Percentiles rank a stretch among this genome's conserved stretches.
Evolutionary conservation across 768 basidiomycete genomes (phyloP).

Genomic region (Gautieria morchelliformis): DNA sequence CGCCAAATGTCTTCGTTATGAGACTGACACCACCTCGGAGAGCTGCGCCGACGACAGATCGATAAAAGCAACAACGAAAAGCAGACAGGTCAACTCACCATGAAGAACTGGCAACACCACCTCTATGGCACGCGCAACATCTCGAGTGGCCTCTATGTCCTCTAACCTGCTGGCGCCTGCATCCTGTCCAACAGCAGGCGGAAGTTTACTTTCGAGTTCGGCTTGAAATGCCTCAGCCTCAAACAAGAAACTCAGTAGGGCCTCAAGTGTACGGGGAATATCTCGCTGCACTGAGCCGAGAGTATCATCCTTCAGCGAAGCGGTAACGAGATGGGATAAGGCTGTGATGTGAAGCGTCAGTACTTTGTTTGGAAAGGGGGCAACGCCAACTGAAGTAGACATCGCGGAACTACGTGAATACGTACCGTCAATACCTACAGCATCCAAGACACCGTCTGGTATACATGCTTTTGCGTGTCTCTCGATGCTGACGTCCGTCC

Average conservation of each 20-base stretch:
- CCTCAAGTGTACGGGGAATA: conserved; percentile 73
- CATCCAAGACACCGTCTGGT: conserved; percentile 54
- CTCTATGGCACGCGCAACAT: conserved; percentile 48
- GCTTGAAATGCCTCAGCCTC: conserved; percentile 57
- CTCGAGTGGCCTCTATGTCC: conserved; percentile 15
- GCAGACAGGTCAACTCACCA: conserved; percentile 36
- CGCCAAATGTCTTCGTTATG: conserved; percentile 65
- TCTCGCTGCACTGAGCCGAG: conserved; percentile 82
- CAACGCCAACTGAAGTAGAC: neutral
- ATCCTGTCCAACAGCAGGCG: conserved; percentile 21
- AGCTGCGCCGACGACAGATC: conserved; percentile 28
- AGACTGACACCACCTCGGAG: conserved; percentile 57
- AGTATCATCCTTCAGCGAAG: conserved; percentile 69
- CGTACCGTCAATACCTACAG: conserved; percentile 52
- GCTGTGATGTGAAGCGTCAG: conserved; percentile 28
- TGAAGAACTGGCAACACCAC: conserved; percentile 43
- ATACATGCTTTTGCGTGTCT: conserved; percentile 44
- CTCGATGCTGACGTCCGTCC: conserved; percentile 44
- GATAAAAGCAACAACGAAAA: neutral
- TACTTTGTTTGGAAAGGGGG: neutral
- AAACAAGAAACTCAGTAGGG: conserved; percentile 53
- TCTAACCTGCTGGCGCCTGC: conserved; percentile 9
- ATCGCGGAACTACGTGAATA: conserved; percentile 4
- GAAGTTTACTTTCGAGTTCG: conserved; percentile 37
- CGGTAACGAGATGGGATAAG: conserved; percentile 55